Base-by-base conservation (phyloP, 495 filamentous ascomycete species). In the Penicillium lagena region DNA sequence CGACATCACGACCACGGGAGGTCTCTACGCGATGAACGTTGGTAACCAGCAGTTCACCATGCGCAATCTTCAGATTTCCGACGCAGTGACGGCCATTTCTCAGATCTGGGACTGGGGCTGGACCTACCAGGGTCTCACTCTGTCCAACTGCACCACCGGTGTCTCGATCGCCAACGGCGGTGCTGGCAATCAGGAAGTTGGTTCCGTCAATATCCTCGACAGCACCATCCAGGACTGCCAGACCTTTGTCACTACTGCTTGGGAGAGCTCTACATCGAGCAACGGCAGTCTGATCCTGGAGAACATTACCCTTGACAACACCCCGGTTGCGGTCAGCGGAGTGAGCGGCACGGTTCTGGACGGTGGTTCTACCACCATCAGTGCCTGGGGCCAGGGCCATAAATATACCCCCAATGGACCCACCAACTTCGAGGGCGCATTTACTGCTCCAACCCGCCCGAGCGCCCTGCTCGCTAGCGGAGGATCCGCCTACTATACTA, bases 21-120 rank as follows among this genome's bases (percentile, higher is more conserved):
- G 88, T n/a, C 63, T 71, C 0, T 72, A 77, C 31, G 87, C 79
- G 30, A 71, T 76, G 14, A 73, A 72, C 33, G 55, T 89, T 45
- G 86, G 86, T 12, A 89, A 87, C 53, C 87, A 91, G 63, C 87
- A 91, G 59, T 93, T 83, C 45, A 90, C 87, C 0, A 86, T 84
- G 72, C 75, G 83, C 28, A 87, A 89, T 58, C 30, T 93, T 14
- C 73, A 64, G 9, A 85, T 91, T 59, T 78, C 77, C 47, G 72
- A 83, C 30, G 68, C 79, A 9, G 77, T 76, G 4, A 82, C 80
- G 28, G 74, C 75, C 32, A 80, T 82, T 39, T 74, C 71, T 17
- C 78, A 80, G 38, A 75, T 83, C 3, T 79, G 73, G 74, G 47
- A 74, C 46, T 80, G 77, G 77, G 72, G 76, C 27, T 79, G 75